These are phyloP conservation scores for Pyrenochaeta sp. DNA, from an alignment of 2,329 filamentous ascomycete genomes.

Conservation along the genomic window DNA sequence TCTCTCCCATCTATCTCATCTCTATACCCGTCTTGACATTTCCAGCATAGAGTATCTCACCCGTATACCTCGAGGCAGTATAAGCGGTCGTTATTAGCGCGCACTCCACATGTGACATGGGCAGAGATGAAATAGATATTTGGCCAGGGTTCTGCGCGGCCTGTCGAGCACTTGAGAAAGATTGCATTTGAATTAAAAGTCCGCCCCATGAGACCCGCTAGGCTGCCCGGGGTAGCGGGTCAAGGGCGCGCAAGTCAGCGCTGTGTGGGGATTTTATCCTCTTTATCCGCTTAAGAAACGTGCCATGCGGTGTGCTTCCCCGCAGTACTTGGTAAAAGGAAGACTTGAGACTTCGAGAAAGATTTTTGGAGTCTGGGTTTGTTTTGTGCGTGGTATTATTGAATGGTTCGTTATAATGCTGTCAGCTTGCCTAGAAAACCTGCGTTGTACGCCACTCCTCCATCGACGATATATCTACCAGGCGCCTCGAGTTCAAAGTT, in stretches of 20 bases:
- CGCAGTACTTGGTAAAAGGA: background rate
- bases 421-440: constrained; percentile 25
- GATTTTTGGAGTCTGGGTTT: background rate
- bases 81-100: constrained; percentile 4
- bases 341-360: background rate
- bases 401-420: background rate
- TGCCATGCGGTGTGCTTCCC: background rate
- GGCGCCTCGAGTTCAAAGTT: constrained; percentile 32
- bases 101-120: background rate
- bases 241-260: constrained; percentile 5
- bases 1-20: constrained; percentile 3
- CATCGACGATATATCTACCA: constrained; percentile 36
- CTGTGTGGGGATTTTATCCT: constrained; percentile 10
- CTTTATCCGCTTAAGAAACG: constrained; percentile 7
- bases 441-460: constrained; percentile 40
- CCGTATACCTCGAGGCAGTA: constrained; percentile 9
- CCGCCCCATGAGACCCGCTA: constrained; percentile 1
- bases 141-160: background rate
- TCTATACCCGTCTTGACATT: constrained; percentile 22
- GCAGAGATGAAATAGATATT: background rate
- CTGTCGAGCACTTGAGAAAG: constrained; percentile 13
- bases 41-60: constrained; percentile 10
- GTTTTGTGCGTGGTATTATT: background rate
- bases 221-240: constrained; percentile 7
- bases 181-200: constrained; percentile 16